Percentiles rank a stretch among this genome's conserved stretches.
phyloP scores from a whole-genome alignment of 83 land plant genomes.

The Picea abies region DNA sequence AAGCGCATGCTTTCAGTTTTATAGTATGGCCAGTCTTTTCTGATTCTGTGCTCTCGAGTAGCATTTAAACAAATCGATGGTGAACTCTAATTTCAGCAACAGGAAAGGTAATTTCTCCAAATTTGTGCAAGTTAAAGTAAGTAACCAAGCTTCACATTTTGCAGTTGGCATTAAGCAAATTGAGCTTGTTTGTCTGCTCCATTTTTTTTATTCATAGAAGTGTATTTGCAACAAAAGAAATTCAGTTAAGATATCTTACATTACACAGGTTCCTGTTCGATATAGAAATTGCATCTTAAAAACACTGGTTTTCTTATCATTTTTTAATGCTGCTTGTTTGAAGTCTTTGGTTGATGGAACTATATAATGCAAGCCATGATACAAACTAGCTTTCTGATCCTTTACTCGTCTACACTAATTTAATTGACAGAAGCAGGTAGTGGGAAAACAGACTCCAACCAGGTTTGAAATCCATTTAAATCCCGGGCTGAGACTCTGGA shows the following conservation, averaged over 20 bases:
- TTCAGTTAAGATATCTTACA: neutral
- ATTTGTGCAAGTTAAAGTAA: neutral
- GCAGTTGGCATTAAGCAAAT: neutral
- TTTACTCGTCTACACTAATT: neutral
- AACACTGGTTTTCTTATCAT: neutral
- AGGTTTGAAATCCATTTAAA: neutral
- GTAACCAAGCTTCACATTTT: neutral
- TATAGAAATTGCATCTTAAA: neutral
- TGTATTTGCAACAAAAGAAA: neutral
- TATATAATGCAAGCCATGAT: neutral
- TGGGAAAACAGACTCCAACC: neutral
- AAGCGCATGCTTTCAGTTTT: neutral
- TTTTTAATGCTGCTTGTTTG: neutral
- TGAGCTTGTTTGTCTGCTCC: neutral
- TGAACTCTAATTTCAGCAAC: neutral
- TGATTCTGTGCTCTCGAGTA: neutral
- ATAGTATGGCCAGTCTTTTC: neutral
- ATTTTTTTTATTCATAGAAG: neutral
- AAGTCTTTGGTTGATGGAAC: neutral
- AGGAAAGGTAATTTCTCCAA: neutral
- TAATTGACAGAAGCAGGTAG: slow-evolving; percentile 5
- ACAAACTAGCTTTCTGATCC: neutral
- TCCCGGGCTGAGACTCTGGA: neutral
- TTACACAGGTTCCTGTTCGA: neutral
- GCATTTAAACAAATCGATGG: neutral